A percentile compares a stretch with the other conserved stretches of the same genome.
These are phyloP conservation scores for Neurospora hispaniola DNA, from an alignment of 495 filamentous ascomycete genomes.

Conservation along the genomic window DNA sequence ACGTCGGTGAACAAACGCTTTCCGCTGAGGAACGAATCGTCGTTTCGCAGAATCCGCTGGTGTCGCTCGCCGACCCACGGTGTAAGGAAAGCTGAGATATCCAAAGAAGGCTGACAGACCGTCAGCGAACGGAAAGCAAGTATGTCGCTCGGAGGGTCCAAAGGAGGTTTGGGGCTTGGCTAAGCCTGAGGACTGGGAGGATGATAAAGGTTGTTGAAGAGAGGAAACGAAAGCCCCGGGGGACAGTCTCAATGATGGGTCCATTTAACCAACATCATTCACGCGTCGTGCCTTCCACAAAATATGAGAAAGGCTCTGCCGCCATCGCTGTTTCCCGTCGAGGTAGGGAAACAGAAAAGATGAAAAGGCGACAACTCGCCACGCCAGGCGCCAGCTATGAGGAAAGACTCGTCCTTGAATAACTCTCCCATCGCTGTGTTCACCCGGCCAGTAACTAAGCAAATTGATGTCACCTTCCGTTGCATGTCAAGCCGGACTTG, in stretches of 20 bases:
- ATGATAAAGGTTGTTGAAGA: not conserved
- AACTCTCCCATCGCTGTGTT: not conserved
- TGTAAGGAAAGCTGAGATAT: not conserved
- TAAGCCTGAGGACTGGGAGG: not conserved
- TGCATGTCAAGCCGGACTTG: not conserved
- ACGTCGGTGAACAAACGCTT: not conserved
- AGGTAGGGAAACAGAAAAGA: not conserved
- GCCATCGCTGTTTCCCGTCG: not conserved
- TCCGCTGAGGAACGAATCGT: not conserved
- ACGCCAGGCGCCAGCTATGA: not conserved
- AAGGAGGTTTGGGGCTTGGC: not conserved
- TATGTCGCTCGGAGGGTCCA: not conserved
- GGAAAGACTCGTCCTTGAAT: not conserved
- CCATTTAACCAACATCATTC: not conserved
- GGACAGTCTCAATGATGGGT: not conserved
- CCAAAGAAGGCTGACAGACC: not conserved
- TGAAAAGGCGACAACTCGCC: not conserved
- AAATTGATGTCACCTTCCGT: not conserved
- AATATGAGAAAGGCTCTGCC: not conserved
- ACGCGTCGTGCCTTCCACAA: not conserved
- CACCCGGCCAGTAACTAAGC: not conserved
- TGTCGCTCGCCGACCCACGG: not conserved
- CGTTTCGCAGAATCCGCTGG: not conserved
- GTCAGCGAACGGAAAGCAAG: not conserved
- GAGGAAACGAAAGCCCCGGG: not conserved